phyloP scores from a whole-genome alignment of 2,329 filamentous ascomycete species.

The Diaporthe caulivora region DNA sequence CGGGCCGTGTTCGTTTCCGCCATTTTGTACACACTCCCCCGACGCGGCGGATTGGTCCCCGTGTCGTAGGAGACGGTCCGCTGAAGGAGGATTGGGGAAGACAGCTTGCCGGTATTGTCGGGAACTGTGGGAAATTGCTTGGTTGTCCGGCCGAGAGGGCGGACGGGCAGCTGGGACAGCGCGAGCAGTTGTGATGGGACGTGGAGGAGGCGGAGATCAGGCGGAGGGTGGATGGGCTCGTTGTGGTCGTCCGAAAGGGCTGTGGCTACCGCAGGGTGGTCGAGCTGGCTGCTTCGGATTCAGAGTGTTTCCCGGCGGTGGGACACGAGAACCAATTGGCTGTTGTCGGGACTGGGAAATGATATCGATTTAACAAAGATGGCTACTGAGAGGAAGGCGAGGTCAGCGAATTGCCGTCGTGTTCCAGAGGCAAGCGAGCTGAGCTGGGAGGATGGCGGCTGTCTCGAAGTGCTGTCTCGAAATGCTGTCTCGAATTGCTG shows the following conservation, averaged over 20 bases:
- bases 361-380: slow-evolving; percentile 39
- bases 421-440: slow-evolving; percentile 35
- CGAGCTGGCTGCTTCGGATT: slow-evolving; percentile 16
- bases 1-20: slow-evolving; percentile 71
- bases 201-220: slow-evolving; percentile 18
- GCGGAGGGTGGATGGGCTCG: slow-evolving; percentile 43
- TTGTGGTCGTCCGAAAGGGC: slow-evolving; percentile 17
- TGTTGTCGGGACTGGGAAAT: slow-evolving; percentile 29
- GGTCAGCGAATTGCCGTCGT: slow-evolving; percentile 26
- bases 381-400: slow-evolving; percentile 25
- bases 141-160: slow-evolving; percentile 43
- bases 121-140: slow-evolving; percentile 37
- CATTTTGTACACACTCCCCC: slow-evolving; percentile 70
- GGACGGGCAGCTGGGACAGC: slow-evolving; percentile 44
- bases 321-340: slow-evolving; percentile 1
- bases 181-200: background rate
- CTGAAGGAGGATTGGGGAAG: slow-evolving; percentile 87
- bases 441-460: background rate
- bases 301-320: background rate
- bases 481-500: slow-evolving; percentile 21
- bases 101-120: slow-evolving; percentile 92
- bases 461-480: slow-evolving; percentile 25
- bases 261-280: slow-evolving; percentile 6
- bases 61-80: slow-evolving; percentile 93
- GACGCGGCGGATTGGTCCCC: slow-evolving; percentile 77